Evolutionary conservation across 768 basidiomycete genomes (phyloP).

Genomic region (Leccinum pellstonianum): DNA sequence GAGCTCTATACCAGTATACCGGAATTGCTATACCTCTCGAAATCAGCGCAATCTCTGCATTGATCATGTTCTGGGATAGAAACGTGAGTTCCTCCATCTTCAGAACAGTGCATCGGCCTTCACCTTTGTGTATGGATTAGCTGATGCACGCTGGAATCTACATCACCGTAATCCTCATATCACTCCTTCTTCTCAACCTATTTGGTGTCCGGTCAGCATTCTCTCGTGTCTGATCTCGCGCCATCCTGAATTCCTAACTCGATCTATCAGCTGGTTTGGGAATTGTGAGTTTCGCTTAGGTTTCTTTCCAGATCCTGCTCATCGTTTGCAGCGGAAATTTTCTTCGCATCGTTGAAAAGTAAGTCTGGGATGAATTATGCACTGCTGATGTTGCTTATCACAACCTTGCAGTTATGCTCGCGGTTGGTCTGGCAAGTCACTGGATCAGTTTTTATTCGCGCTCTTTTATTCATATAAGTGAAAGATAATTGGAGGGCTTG

Average conservation of each 20-base stretch:
- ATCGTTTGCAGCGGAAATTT: slow-evolving; percentile 20
- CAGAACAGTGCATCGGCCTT: no score
- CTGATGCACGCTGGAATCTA: slow-evolving; percentile 39
- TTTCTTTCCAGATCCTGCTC: slow-evolving; percentile 1
- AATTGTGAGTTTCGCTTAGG: slow-evolving; percentile 14
- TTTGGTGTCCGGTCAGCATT: slow-evolving; percentile 44
- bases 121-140: slow-evolving; percentile 25
- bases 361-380: background rate
- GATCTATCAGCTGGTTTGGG: slow-evolving; percentile 20
- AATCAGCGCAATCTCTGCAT: slow-evolving; percentile 47
- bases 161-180: slow-evolving; percentile 37
- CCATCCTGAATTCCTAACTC: slow-evolving; percentile 37
- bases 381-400: background rate
- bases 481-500: slow-evolving; percentile 42
- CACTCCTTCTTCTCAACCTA: slow-evolving; percentile 42
- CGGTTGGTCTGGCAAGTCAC: slow-evolving; percentile 32
- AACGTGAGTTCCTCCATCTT: slow-evolving; percentile 12
- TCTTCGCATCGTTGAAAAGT: slow-evolving; percentile 27
- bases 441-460: background rate
- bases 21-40: slow-evolving; percentile 48
- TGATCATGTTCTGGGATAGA: slow-evolving; percentile 52
- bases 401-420: slow-evolving; percentile 34
- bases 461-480: background rate
- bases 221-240: slow-evolving; percentile 37
- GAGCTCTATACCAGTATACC: slow-evolving; percentile 6